A percentile compares a stretch with the other conserved stretches of the same genome.
phyloP scores from a whole-genome alignment of 2,329 filamentous ascomycete species.

The Microcera coccophila region DNA sequence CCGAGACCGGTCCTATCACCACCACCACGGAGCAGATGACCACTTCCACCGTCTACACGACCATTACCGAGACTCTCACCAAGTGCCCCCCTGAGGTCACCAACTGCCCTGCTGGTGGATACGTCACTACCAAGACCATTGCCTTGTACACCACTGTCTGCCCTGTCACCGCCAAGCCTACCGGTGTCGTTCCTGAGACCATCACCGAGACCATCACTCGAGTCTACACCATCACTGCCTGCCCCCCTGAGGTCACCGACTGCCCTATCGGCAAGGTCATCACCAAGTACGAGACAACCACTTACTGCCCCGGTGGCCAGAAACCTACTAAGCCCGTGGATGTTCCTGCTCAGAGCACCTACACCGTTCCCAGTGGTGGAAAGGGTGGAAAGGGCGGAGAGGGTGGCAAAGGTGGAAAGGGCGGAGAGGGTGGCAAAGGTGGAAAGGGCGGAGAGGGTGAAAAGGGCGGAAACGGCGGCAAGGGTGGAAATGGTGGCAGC shows the following conservation, averaged over 20 bases:
- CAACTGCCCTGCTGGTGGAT: conserved; percentile 29
- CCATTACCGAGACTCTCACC: conserved; percentile 47
- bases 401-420: background rate
- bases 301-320: conserved; percentile 15
- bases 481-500: background rate
- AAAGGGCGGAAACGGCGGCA: background rate
- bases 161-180: conserved; percentile 25
- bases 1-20: conserved; percentile 4
- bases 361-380: background rate
- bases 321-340: background rate
- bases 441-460: too few relatives aligned
- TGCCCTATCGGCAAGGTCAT: conserved; percentile 11
- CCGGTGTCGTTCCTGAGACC: conserved; percentile 6
- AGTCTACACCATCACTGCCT: conserved; percentile 18
- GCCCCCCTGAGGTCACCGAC: conserved; percentile 11
- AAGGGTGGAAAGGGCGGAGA: too few relatives aligned
- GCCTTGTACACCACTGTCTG: conserved; percentile 42
- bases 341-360: background rate
- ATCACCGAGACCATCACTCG: conserved; percentile 14
- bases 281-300: conserved; percentile 15
- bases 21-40: conserved; percentile 11
- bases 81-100: conserved; percentile 42
- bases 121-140: conserved; percentile 36
- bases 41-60: conserved; percentile 35
- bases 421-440: background rate